Evolutionary conservation across 805 yeast species (phyloP), one percentile per base, ranked within the genome.

Genomic region (Barnettozyma vustinii): DNA sequence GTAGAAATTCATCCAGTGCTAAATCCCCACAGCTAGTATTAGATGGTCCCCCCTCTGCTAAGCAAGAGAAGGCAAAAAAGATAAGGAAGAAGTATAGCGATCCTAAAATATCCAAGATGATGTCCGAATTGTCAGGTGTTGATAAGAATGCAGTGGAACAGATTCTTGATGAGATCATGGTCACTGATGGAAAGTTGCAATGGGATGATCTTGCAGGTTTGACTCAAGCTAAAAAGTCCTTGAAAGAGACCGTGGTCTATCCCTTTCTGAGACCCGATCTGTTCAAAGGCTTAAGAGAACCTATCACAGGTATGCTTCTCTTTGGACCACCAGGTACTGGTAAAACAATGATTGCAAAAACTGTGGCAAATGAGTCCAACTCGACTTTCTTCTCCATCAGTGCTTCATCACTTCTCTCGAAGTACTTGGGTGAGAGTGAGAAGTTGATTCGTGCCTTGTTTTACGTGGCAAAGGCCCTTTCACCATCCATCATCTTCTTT

Each of bases 261-360:
- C 99, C 99, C 21, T 91, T 92, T 61, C 68, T 94, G 55, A 75
- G 98, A 45, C 99, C 98, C 0, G 98, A 92, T 67, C 72, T 92
- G 49, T 94, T 92, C 63, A 78, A 80, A 51, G 98, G 97, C 0
- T 70, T 92, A 46, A 74, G 97, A 56, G 97, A 91, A 68, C 98
- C 98, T 0, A 91, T 96, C 0, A 71, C 96, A 50, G 98, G 98
- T n/a, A 89, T 94, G 96, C 73, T 92, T 19, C 68, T 92, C 39
- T 92, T 90, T 71, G 99, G 99, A 0, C 98, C 99, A 2, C 97
- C 98, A 0, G 99, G 99, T n/a, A 92, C 98, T 0, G 98, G 98
- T 49, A 92, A 94, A 62, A 91, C 97, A 1, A 91, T 92, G 98
- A 76, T 92, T 56, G 97, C 97, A 0, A 75, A 96, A 54, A 96